Evolutionary conservation across 2,329 filamentous ascomycete species (phyloP).

Genomic region (Colletotrichum sansevieriae): DNA sequence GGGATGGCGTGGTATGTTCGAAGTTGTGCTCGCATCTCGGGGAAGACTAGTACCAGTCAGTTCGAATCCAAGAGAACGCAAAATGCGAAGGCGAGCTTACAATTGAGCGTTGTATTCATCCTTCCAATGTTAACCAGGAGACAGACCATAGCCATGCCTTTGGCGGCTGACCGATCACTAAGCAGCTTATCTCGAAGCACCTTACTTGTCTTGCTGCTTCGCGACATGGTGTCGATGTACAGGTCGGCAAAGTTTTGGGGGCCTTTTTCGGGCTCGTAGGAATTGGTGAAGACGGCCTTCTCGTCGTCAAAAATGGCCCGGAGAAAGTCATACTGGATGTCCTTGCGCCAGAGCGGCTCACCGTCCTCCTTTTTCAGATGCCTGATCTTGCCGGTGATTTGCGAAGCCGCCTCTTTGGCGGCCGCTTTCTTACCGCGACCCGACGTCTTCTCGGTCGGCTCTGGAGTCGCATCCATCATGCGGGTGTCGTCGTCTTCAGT

Average conservation of each 20-base stretch:
- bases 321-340: conserved; percentile 91
- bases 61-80: conserved; percentile 14
- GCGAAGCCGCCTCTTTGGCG: conserved; percentile 53
- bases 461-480: conserved; percentile 58
- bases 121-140: conserved; percentile 95
- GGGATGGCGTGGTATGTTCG: conserved; percentile 98
- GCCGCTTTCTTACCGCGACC: conserved; percentile 53
- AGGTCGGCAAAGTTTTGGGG: conserved; percentile 90
- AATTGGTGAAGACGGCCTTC: conserved; percentile 85
- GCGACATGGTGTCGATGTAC: conserved; percentile 98
- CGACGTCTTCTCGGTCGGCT: conserved; percentile 55
- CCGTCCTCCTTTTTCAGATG: conserved; percentile 92
- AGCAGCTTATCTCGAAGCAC: conserved; percentile 96
- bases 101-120: conserved; percentile 99
- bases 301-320: conserved; percentile 84
- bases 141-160: conserved; percentile 99
- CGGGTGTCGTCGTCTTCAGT: conserved; percentile 60
- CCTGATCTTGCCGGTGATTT: conserved; percentile 76
- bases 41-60: conserved; percentile 79
- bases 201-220: conserved; percentile 99
- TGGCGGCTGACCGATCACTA: conserved; percentile 89
- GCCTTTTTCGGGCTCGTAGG: conserved; percentile 77
- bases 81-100: conserved; percentile 65
- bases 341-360: conserved; percentile 86
- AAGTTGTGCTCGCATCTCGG: conserved; percentile 97